Base-by-base conservation (phyloP, 129 eudicot species). In the Oenanthe sinensis region DNA sequence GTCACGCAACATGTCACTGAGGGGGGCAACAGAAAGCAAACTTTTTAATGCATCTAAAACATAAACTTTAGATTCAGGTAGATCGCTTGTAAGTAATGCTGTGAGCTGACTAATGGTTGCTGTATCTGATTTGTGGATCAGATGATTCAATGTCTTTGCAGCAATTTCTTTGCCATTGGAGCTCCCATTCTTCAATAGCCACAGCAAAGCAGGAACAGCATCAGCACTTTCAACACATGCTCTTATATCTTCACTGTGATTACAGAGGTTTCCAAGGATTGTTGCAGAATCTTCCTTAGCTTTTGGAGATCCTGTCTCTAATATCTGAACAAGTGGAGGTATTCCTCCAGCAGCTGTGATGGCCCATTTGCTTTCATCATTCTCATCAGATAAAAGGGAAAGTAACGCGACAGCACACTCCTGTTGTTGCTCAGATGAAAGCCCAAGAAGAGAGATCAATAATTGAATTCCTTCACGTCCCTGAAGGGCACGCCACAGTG, bases 151-250 rank as follows among this genome's bases (percentile, higher is more conserved):
- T 73, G 99, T 92, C 90, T 90, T 92, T 69, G 99, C 97, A 44
- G 99, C 99, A 81, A 96, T 96, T 81, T 87, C 99, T 85, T 96
- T 96, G 55, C 99, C 99, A n/a, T 92, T 89, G 48, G 97, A 77
- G 91, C 99, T 96, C 63, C 99, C 99, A 58, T 96, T 96, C 88
- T 92, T 96, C 77, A 96, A 79, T 67, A 96, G 89, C 99, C 99
- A 96, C 78, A 96, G 84, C 78, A 96, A 87, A 82, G 99, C 95
- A 69, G 99, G 99, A 60, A 96, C 99, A 39, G 99, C 99, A 85
- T 96, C 99, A 79, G 99, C 99, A 90, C 99, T 92, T 84, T 96
- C 99, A 79, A 96, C 99, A 80, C 99, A 96, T 78, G 93, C 99
- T 28, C 99, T 87, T 77, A 96, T 96, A 86, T 92, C 99, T 84